Base-by-base conservation (phyloP, 2,329 filamentous ascomycete genomes). In the Beauveria rudraprayagi region DNA sequence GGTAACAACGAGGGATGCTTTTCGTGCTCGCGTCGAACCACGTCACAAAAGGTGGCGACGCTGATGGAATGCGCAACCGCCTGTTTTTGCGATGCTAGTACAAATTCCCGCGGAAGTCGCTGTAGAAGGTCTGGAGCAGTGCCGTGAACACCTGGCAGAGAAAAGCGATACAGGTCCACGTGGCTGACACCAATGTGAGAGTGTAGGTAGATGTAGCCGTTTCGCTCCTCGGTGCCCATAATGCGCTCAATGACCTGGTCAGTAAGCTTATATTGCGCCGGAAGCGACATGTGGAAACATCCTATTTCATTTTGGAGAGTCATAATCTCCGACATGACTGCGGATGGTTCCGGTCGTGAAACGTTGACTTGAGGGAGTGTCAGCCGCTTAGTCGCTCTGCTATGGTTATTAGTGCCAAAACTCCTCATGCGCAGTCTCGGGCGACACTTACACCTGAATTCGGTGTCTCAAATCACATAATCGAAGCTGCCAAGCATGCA, bases 81-180 rank as follows among this genome's bases (percentile, higher is more conserved):
- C 56, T 77, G 75, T 53, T 72, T 75, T 57, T 73, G 73, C 1
- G 71, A 75, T 53, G 70, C 70, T 3, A 67, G 61, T 3, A 76
- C 64, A 56, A 77, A 77, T 34, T 74, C 72, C 3, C 58, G 60
- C 1, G 75, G 75, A 2, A 77, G 66, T 60, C 70, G 70, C 30
- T 67, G 68, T 5, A 73, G 65, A 8, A 76, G 64, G 4, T 74
- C 71, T 10, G 69, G 62, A 4, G 69, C 69, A 0, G 70, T 70
- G 26, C 73, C 73, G 16, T 69, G 65, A 1, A 75, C 66, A 0
- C 72, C 72, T 0, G 75, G 75, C 7, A 77, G 65, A 16, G 72
- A 70, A 61, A 76, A 74, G 11, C 75, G 69, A 61, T 77, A 77
- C 7, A 77, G 64, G 37, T 77, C 74, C 14, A 76, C 70, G 58